Evolutionary conservation across 192 early-diverging fungal species (phyloP).

Genomic region (Backusella tarrabulga): DNA sequence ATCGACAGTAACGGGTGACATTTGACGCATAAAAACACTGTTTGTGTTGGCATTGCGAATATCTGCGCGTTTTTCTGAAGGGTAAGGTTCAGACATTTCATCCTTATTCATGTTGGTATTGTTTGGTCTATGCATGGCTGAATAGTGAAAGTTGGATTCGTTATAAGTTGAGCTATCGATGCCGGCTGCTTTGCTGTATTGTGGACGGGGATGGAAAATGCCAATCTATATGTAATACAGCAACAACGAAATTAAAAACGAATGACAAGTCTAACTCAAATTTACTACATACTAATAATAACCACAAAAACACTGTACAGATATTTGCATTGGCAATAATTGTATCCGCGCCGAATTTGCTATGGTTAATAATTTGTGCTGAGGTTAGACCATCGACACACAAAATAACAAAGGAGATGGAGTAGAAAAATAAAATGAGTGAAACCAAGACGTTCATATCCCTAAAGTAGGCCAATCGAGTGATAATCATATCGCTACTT

Average conservation of each 20-base stretch:
- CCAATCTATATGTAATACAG: slow-evolving; percentile 1
- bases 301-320: slow-evolving; percentile 19
- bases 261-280: not conserved
- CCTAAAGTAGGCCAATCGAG: slow-evolving; percentile 28
- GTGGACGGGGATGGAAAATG: slow-evolving; percentile 18
- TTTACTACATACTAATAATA: slow-evolving; percentile 15
- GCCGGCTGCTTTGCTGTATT: not conserved
- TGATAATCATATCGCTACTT: slow-evolving; percentile 14
- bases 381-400: slow-evolving; percentile 31
- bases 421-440: slow-evolving; percentile 12
- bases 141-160: not conserved
- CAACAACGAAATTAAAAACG: not conserved
- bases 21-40: slow-evolving; percentile 13
- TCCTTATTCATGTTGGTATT: not conserved
- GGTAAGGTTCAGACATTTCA: not conserved
- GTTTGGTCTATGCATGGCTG: not conserved
- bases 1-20: slow-evolving; percentile 17
- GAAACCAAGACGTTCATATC: slow-evolving; percentile 36
- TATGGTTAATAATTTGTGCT: slow-evolving; percentile 8
- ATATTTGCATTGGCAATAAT: slow-evolving; percentile 21
- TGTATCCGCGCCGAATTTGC: slow-evolving; percentile 23
- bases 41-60: not conserved
- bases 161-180: not conserved
- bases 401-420: slow-evolving; percentile 21
- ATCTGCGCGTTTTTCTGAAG: not conserved